Base-by-base conservation (phyloP, 2,329 filamentous ascomycete species). In the Colletotrichum destructivum region DNA sequence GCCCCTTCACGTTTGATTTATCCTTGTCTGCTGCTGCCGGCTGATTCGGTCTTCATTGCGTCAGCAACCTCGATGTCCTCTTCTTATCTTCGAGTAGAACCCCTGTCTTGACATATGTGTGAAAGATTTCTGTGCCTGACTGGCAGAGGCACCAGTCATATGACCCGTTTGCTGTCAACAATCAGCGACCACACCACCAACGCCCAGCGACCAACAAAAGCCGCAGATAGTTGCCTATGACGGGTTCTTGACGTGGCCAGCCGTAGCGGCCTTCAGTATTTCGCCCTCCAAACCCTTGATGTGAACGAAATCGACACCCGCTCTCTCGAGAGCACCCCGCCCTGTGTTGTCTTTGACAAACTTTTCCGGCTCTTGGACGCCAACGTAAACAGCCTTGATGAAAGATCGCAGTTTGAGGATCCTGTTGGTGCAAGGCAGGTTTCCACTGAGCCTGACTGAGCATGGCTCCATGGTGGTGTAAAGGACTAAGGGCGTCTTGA, bases 391-490 rank as follows among this genome's bases (percentile, higher is more conserved):
- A 57, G 89, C 93, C 72, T 87, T 88, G 67, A 98, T 93, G 52
- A 87, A 90, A 1, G 81, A 83, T 15, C 84, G 85, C 23, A 92
- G 85, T 9, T 84, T 84, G 51, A 97, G 82, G 31, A 99, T 93
- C 64, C 96, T 87, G 76, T 98, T 90, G 9, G 94, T 93, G 77
- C 96, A 97, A 0, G 93, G 88, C 65, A 89, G 77, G 77, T 95
- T 95, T 4, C 93, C 93, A 76, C 91, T 94, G 62, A 94, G 84
- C 49, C 94, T 87, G 76, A 91, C 86, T 64, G 89, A 92, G 79
- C 94, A 97, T 1, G 94, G 94, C 81, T 96, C 96, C 86, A 99
- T 94, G 0, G 95, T 98, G 0, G 97, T 98, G 81, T 98, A 98
- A 15, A 99, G 87, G 4, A 89, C 87, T 2, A 88, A 84, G 23